phyloP scores from a whole-genome alignment of 2,329 filamentous ascomycete genomes.

The Mycosphaerella sp. region DNA sequence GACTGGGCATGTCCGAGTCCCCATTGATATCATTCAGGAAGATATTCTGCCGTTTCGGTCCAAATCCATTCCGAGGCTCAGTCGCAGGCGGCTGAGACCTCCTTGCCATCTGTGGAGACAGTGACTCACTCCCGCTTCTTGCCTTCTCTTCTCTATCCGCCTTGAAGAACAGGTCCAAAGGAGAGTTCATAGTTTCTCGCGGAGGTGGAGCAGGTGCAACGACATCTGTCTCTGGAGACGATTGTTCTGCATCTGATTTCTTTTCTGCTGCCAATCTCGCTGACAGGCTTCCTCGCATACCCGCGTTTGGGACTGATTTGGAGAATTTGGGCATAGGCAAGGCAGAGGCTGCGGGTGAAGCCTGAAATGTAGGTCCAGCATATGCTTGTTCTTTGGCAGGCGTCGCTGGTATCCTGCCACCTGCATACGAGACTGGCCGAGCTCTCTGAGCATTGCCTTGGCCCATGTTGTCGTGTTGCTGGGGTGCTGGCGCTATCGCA shows the following conservation, averaged over 20 bases:
- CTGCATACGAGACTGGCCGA: conserved; percentile 38
- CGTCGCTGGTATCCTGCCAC: conserved; percentile 36
- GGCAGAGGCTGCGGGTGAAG: conserved; percentile 83
- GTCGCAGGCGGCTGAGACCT: conserved; percentile 31
- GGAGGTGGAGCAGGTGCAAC: conserved; percentile 42
- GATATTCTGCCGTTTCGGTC: conserved; percentile 46
- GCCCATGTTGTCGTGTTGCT: conserved; percentile 20
- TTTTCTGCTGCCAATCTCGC: conserved; percentile 41
- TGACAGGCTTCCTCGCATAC: conserved; percentile 40
- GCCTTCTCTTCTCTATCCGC: conserved; percentile 71
- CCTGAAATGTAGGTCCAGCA: conserved; percentile 90
- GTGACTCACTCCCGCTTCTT: conserved; percentile 49
- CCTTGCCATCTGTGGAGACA: conserved; percentile 46
- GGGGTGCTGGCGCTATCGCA: conserved; percentile 11
- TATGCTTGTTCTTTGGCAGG: conserved; percentile 56
- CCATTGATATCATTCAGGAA: conserved; percentile 65
- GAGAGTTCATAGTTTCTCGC: conserved; percentile 55
- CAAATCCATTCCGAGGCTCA: conserved; percentile 25
- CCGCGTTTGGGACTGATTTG: conserved; percentile 65
- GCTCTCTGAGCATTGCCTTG: conserved; percentile 25
- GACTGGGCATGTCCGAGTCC: conserved; percentile 31
- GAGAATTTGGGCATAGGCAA: conserved; percentile 88
- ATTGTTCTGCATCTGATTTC: conserved; percentile 44
- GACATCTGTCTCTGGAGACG: conserved; percentile 44
- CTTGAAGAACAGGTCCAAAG: conserved; percentile 84